Conservation (phyloP, 176 grass and related monocot species). For the Thalia dealbata region DNA sequence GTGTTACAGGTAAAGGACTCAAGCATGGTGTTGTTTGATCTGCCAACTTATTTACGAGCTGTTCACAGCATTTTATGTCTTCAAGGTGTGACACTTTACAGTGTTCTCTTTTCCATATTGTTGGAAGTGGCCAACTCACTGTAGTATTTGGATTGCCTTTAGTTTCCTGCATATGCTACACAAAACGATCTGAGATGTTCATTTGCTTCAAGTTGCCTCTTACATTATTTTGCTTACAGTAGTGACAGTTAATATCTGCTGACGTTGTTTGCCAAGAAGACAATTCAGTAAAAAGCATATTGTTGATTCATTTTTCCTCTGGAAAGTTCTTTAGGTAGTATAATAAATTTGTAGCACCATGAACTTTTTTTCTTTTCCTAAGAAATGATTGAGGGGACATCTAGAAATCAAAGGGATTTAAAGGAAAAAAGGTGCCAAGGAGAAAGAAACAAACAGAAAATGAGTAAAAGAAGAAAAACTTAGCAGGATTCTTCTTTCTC, state of each 20-base stretch:
- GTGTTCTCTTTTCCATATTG: constrained; percentile 15
- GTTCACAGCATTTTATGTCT: constrained; percentile 77
- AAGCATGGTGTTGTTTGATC: constrained; percentile 36
- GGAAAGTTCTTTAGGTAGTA: background rate
- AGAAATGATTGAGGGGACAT: background rate
- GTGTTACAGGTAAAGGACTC: constrained; percentile 38
- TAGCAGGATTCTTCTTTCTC: too few species aligned
- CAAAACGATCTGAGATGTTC: background rate
- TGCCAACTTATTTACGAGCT: constrained; percentile 52
- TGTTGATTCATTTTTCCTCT: background rate
- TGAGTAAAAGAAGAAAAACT: too few species aligned
- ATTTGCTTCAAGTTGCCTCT: background rate
- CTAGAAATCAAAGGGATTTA: background rate
- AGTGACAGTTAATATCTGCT: background rate
- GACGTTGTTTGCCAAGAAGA: background rate
- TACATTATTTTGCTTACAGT: background rate
- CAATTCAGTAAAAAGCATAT: background rate
- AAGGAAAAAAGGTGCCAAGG: background rate
- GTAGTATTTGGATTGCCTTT: background rate
- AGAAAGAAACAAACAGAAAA: background rate
- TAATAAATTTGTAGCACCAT: background rate
- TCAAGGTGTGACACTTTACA: constrained; percentile 38
- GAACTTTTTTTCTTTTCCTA: background rate
- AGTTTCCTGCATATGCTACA: background rate
- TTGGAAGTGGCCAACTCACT: constrained; percentile 4